Evolutionary conservation across 257 asterid genomes (phyloP), one percentile per base, ranked within the genome.

Genomic region (Scutellaria barbata): DNA sequence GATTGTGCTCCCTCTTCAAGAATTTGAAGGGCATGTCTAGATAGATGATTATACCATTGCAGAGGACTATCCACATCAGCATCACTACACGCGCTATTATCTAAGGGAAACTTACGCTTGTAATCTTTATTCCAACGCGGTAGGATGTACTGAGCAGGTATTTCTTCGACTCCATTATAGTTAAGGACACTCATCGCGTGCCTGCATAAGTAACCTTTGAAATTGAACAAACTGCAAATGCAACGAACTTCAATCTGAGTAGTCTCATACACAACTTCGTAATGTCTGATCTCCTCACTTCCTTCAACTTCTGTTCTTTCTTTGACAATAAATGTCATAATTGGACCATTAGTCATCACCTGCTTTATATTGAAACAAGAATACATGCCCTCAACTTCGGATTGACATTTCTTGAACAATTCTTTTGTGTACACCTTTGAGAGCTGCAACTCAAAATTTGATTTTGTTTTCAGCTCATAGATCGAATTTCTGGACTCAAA

Each of bases 371-470:
- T 71, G 73, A 85, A 85, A 76, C 92, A 87, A 63, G 81, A 79
- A 42, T 53, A 67, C 86, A 86, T 86, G 66, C 89, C 84, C 74
- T 83, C 90, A 13, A 87, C 83, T 79, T 85, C 87, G 50, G 47
- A 39, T 61, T 82, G 88, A 56, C 80, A 87, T 74, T 81, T 83
- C 78, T 76, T 73, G 51, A 87, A 83, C 70, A 87, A 75, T 77
- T 76, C 81, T 79, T 76, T 86, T 8, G 90, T 85, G 69, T 85
- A 85, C 55, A 81, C 77, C 76, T 63, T 80, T 1, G 87, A 87
- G 8, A 87, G 83, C 88, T 87, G 90, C 83, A 79, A 63, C 82
- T 85, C 92, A 40, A 85, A 87, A 37, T 75, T 87, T 46, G 85
- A 82, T 64, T 74, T 85, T 33, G 90, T 83, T 72, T 85, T 83